Evolutionary conservation across 257 asterid species (phyloP), one percentile per base, ranked within the genome.

Genomic region (Echium plantagineum): DNA sequence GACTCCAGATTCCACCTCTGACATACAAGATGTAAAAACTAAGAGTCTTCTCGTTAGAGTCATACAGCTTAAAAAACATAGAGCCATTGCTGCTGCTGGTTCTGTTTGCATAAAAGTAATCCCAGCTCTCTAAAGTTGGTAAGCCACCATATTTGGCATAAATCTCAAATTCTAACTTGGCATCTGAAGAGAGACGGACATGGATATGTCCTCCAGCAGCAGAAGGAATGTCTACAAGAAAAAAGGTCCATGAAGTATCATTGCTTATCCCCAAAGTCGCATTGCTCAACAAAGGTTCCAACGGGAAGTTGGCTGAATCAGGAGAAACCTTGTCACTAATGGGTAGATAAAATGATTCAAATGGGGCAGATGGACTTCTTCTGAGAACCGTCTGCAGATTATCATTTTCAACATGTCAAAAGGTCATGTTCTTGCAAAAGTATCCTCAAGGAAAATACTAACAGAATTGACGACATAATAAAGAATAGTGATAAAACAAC

Each of bases 201-300:
- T 86, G 97, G 31, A 89, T 74, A 72, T 83, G 84, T 71, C 87
- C 96, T 55, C 95, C 96, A 1, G 86, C 74, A 53, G 97, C 95
- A 57, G 69, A 63, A 15, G 99, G 99, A 63, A 93, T 68, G 65
- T 84, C 95, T 18, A 93, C 63, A 63, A 77, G 75, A 79, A 93
- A 93, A 87, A 66, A 86, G 21, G 94, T 89, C 99, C 99, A 93
- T 52, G 75, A 61, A 57, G 64, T 72, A 47, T 60, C 69, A 46
- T 28, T 59, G 62, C 63, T 72, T 24, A 61, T 79, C 52, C 72
- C 81, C 42, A 42, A 65, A 2, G 97, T 75, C 52, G 71, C 64
- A 75, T 93, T 93, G 69, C 94, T 86, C 26, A 86, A 57, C 67
- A 93, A 86, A 35, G 95, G 88, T 66, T 87, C 95, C 66, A 93